Percentiles rank a stretch among this genome's conserved stretches.
Conservation (phyloP, 441 rosid genomes). For the Adansonia madagascariensis region DNA sequence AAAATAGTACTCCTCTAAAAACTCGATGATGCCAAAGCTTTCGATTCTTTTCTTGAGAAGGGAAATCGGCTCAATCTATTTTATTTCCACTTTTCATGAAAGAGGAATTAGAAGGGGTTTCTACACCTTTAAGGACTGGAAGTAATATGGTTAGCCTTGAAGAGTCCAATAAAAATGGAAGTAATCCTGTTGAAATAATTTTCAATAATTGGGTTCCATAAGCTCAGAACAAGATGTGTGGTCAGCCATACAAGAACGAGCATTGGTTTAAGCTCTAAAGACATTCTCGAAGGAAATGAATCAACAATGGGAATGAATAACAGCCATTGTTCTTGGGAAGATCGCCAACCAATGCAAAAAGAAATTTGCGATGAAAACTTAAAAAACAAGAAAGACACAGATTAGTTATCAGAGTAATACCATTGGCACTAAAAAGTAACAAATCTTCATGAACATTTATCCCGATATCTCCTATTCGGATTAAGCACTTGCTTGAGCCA, state of each 20-base stretch:
- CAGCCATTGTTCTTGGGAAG: constrained; percentile 91
- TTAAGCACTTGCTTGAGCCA: not conserved
- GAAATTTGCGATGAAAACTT: constrained; percentile 79
- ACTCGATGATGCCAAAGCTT: constrained; percentile 87
- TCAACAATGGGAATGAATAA: constrained; percentile 96
- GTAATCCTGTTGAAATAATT: constrained; percentile 38
- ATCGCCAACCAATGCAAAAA: constrained; percentile 89
- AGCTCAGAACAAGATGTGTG: constrained; percentile 75
- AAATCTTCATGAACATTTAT: not conserved
- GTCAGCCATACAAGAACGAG: constrained; percentile 92
- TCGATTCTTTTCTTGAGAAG: constrained; percentile 92
- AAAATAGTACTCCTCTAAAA: constrained; percentile 93
- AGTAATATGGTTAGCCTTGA: constrained; percentile 38
- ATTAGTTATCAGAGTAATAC: constrained; percentile 29
- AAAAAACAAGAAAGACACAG: constrained; percentile 73
- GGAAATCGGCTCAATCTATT: constrained; percentile 71
- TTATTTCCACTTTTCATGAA: constrained; percentile 83
- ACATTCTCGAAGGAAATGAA: constrained; percentile 82
- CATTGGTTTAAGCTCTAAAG: constrained; percentile 89
- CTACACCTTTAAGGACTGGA: constrained; percentile 36
- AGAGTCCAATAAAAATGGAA: constrained; percentile 42
- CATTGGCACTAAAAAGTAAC: not conserved
- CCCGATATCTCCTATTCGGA: not conserved
- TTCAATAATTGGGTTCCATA: constrained; percentile 41
- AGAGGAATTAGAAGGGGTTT: constrained; percentile 56